phyloP scores from a whole-genome alignment of 2,329 filamentous ascomycete genomes.

The Thelonectria discophora region DNA sequence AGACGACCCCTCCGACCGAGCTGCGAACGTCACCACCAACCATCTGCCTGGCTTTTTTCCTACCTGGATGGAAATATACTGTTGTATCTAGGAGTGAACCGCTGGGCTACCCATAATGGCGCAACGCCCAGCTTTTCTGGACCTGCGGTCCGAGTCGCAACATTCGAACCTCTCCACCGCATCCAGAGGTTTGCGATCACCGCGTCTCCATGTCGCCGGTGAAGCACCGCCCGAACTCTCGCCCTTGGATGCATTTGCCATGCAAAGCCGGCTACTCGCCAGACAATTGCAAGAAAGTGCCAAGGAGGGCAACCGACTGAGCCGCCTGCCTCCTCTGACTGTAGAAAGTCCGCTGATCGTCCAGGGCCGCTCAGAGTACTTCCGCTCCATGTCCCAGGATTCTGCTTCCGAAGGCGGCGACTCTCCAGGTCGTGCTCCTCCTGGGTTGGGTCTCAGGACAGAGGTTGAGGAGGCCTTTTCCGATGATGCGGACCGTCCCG shows the following conservation, averaged over 20 bases:
- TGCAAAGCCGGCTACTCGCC: constrained; percentile 88
- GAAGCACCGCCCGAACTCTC: constrained; percentile 90
- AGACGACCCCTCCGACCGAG: constrained; percentile 4
- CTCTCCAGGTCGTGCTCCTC: constrained; percentile 39
- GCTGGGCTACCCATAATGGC: constrained; percentile 55
- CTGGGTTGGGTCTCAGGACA: constrained; percentile 57
- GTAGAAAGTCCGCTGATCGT: constrained; percentile 81
- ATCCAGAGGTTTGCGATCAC: constrained; percentile 71
- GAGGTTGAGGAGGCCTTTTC: constrained; percentile 66
- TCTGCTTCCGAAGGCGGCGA: constrained; percentile 56
- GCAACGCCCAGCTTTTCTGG: constrained; percentile 65
- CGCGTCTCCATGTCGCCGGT: constrained; percentile 78
- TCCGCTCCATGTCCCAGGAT: constrained; percentile 77
- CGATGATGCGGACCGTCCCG: constrained; percentile 64
- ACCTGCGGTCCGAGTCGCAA: constrained; percentile 67
- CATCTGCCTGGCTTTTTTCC: not conserved
- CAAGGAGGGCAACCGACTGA: constrained; percentile 80
- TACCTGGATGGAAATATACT: constrained; percentile 33
- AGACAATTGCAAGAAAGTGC: constrained; percentile 84
- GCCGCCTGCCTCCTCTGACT: constrained; percentile 83
- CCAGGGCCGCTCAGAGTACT: constrained; percentile 81
- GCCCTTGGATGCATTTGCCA: constrained; percentile 92
- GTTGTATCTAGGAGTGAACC: constrained; percentile 23
- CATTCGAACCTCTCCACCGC: constrained; percentile 56
- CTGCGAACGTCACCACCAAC: not conserved